Conservation (phyloP, 23 red algal species). For the Agarophyton chilense region DNA sequence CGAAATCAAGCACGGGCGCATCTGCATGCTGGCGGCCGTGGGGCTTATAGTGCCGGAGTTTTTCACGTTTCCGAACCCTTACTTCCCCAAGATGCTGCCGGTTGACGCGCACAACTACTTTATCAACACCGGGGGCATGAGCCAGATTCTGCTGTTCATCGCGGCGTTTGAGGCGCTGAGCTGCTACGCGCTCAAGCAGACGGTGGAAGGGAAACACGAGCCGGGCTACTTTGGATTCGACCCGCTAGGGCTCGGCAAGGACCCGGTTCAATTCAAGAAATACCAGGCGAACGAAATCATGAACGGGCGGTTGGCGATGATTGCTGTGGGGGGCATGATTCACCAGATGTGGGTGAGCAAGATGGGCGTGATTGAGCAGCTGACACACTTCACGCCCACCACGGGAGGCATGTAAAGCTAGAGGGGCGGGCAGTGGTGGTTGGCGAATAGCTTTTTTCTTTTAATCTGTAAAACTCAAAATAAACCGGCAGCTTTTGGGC, state of each 20-base stretch:
- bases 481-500: no score
- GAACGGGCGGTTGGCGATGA: conserved; percentile 99
- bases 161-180: conserved; percentile 82
- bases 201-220: conserved; percentile 88
- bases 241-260: conserved; percentile 89
- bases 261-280: conserved; percentile 70
- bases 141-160: conserved; percentile 91
- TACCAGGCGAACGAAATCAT: conserved; percentile 89
- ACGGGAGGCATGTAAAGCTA: background rate
- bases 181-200: conserved; percentile 83
- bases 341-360: conserved; percentile 74
- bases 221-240: conserved; percentile 98
- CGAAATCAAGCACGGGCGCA: conserved; percentile 97
- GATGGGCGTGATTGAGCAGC: conserved; percentile 44
- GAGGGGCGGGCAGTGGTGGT: no score
- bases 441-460: background rate
- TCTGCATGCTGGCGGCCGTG: conserved; percentile 95
- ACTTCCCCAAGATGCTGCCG: conserved; percentile 91
- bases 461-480: background rate
- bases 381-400: conserved; percentile 39
- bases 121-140: conserved; percentile 87
- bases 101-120: conserved; percentile 90
- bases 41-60: conserved; percentile 95
- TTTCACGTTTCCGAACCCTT: conserved; percentile 69
- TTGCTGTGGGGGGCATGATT: conserved; percentile 79